Conservation (phyloP, 257 asterid genomes). For the Linderniella brevidens region DNA sequence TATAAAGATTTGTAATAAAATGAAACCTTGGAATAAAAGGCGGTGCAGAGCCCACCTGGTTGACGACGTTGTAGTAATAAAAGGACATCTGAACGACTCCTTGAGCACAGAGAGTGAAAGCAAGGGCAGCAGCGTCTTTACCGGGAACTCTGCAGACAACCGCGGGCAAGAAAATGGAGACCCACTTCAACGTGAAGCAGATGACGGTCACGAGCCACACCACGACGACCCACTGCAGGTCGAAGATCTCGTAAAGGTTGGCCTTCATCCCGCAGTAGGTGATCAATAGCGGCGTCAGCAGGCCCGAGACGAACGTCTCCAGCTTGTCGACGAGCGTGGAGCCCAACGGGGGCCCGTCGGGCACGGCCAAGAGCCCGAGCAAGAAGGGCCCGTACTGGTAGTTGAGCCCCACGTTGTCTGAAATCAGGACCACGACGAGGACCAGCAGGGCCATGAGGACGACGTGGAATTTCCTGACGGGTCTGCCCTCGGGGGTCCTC, state of each 20-base stretch:
- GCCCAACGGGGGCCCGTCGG: conserved; percentile 92
- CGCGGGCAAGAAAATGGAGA: conserved; percentile 32
- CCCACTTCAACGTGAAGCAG: conserved; percentile 24
- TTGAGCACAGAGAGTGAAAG: conserved; percentile 55
- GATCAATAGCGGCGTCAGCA: conserved; percentile 61
- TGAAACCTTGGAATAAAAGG: background rate
- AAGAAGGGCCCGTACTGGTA: conserved; percentile 71
- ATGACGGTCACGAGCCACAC: conserved; percentile 17
- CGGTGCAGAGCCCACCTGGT: conserved; percentile 22
- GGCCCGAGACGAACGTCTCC: conserved; percentile 48
- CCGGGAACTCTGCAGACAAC: conserved; percentile 45
- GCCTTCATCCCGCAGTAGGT: conserved; percentile 65
- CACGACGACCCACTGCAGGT: conserved; percentile 19
- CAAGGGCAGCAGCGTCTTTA: conserved; percentile 60
- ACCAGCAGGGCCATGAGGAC: conserved; percentile 28
- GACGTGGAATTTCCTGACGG: conserved; percentile 29
- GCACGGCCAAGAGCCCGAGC: conserved; percentile 47
- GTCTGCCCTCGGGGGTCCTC: conserved; percentile 71
- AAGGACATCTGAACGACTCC: conserved; percentile 76
- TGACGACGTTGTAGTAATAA: conserved; percentile 27
- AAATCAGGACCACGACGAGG: conserved; percentile 32
- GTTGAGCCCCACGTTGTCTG: conserved; percentile 50
- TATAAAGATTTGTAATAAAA: background rate
- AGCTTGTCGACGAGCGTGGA: conserved; percentile 57
- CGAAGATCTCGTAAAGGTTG: conserved; percentile 34